Base-by-base conservation (phyloP, 2,329 filamentous ascomycete species). In the Xylariaceae sp. region DNA sequence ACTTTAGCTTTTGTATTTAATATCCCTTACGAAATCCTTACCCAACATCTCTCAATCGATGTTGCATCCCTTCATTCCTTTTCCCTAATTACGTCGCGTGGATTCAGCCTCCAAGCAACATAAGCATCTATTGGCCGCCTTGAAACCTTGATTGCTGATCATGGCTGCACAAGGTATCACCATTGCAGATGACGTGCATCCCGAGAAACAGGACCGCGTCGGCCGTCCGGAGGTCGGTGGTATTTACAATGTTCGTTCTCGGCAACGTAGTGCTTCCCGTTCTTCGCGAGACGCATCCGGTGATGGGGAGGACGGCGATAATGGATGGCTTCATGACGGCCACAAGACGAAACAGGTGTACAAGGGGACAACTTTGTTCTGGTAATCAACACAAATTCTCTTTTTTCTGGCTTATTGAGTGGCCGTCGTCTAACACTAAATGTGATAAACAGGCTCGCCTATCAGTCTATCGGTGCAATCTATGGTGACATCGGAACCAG, bases 401-500 rank as follows among this genome's bases (percentile, higher is more conserved):
- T 14, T 29, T 25, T 25, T 23, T 22, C 16, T 35, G 11, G 17
- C 22, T 42, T 27, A 44, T 43, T 23, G 34, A n/a, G 23, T 34
- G 23, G 27, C 19, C 29, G 32, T 32, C 38, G 32, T 49, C 37
- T 22, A 34, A 38, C 16, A 37, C 40, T n/a, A n/a, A n/a, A 14
- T 14, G 16, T 21, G 25, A 11, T 20, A 37, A 54, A 22, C 50
- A 66, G 77, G 74, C 71, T 83, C 35, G 76, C 80, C 20, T 85
- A 83, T 58, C 81, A 85, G 63, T 80, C 76, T 3, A 77, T 75
- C 22, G 82, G 83, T 40, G 79, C 83, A 33, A 85, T 86, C 40
- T 86, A 86, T 50, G 83, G 83, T 20, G 83, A 86, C 53, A 85
- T 86, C 56, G 83, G 82, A 45, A 76, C 72, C 17, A 60, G 57